phyloP scores from a whole-genome alignment of 495 filamentous ascomycete genomes.

The Penicillium malachiteum region DNA sequence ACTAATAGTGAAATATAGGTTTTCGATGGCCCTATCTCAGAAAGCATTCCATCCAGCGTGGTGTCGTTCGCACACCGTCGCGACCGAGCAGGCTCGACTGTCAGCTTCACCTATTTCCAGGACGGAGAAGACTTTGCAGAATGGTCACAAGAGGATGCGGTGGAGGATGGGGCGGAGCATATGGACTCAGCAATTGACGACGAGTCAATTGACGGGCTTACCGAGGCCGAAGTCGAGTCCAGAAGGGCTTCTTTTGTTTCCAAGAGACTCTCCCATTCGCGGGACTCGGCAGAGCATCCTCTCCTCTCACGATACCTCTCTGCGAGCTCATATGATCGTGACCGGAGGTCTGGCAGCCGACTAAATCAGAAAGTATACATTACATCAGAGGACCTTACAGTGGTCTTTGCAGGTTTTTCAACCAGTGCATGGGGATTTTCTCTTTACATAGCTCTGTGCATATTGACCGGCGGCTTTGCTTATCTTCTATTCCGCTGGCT shows the following conservation, averaged over 20 bases:
- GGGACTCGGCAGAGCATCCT: constrained; percentile 66
- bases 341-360: constrained; percentile 54
- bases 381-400: constrained; percentile 86
- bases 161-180: constrained; percentile 24
- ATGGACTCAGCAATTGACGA: constrained; percentile 57
- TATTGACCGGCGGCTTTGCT: constrained; percentile 69
- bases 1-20: constrained; percentile 56
- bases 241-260: constrained; percentile 34
- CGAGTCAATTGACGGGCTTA: constrained; percentile 32
- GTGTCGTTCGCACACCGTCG: constrained; percentile 83
- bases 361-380: constrained; percentile 89
- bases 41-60: constrained; percentile 88
- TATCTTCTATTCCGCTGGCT: constrained; percentile 89
- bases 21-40: constrained; percentile 89
- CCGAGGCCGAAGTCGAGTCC: constrained; percentile 34
- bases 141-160: constrained; percentile 51
- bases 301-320: constrained; percentile 67
- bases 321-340: constrained; percentile 53
- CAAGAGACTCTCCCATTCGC: constrained; percentile 58
- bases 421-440: constrained; percentile 67
- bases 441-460: constrained; percentile 66
- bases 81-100: constrained; percentile 69
- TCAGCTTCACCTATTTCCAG: constrained; percentile 90
- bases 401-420: constrained; percentile 86
- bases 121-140: constrained; percentile 54